A percentile compares a stretch with the other conserved stretches of the same genome.
These are phyloP conservation scores for Phalaenopsis hybrid DNA, from an alignment of 116 monocot species.

Conservation along the genomic window DNA sequence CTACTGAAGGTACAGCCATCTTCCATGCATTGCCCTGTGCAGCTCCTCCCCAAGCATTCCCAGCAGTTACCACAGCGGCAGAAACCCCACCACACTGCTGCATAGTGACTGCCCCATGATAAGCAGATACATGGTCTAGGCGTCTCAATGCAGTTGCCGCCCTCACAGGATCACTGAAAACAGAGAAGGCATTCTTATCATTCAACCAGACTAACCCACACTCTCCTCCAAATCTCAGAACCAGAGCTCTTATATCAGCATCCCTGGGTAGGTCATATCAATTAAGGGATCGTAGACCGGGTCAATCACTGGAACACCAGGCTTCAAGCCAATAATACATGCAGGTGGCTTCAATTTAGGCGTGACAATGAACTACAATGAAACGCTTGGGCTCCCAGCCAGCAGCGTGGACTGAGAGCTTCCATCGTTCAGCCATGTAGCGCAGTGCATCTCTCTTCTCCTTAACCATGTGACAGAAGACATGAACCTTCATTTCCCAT, in stretches of 20 bases:
- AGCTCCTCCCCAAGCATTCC: slow-evolving; percentile 36
- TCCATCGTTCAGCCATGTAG: slow-evolving; percentile 85
- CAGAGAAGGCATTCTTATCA: slow-evolving; percentile 85
- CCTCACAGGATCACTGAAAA: slow-evolving; percentile 79
- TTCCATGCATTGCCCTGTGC: slow-evolving; percentile 60
- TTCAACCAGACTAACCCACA: slow-evolving; percentile 92
- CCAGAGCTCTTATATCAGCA: slow-evolving; percentile 86
- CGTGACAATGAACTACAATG: slow-evolving; percentile 63
- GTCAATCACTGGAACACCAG: slow-evolving; percentile 35
- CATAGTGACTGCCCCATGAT: slow-evolving; percentile 65
- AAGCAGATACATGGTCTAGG: slow-evolving; percentile 68
- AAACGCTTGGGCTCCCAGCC: slow-evolving; percentile 95
- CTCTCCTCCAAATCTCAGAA: slow-evolving; percentile 89
- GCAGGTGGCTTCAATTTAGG: slow-evolving; percentile 78
- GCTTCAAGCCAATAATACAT: slow-evolving; percentile 51
- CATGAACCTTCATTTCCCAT: slow-evolving; percentile 51
- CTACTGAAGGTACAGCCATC: slow-evolving; percentile 31
- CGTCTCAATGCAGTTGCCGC: slow-evolving; percentile 86
- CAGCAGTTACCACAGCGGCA: not conserved
- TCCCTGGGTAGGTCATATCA: slow-evolving; percentile 90
- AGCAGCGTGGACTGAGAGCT: slow-evolving; percentile 58
- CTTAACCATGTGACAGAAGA: slow-evolving; percentile 68
- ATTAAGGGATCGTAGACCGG: slow-evolving; percentile 58
- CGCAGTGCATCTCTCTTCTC: slow-evolving; percentile 84
- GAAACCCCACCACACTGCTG: slow-evolving; percentile 22